Evolutionary conservation across 495 filamentous ascomycete species (phyloP).

Genomic region (Pyrenula massariospora): DNA sequence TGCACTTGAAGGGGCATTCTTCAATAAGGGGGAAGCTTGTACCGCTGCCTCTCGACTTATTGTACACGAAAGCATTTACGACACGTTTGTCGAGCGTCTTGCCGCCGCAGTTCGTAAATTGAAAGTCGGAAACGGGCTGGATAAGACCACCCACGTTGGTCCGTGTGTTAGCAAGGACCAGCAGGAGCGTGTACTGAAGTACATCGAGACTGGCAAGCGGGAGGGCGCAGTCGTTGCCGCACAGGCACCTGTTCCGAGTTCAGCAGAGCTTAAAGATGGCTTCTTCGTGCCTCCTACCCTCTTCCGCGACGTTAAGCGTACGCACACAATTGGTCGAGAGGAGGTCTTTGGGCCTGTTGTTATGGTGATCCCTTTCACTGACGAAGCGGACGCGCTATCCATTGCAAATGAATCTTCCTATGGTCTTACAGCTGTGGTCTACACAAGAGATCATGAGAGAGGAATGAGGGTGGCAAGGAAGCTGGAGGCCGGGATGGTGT

Average conservation of each 20-base stretch:
- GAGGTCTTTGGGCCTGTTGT: constrained; percentile 61
- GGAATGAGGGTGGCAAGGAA: constrained; percentile 47
- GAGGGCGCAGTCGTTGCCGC: constrained; percentile 7
- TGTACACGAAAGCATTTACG: constrained; percentile 31
- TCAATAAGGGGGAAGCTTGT: constrained; percentile 53
- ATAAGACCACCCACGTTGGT: constrained; percentile 45
- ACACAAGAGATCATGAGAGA: constrained; percentile 50
- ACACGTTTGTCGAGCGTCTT: constrained; percentile 6
- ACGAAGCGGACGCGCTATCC: constrained; percentile 45
- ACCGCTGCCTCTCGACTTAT: constrained; percentile 55
- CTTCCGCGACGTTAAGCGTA: constrained; percentile 46
- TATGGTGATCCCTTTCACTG: constrained; percentile 38
- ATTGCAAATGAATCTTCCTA: constrained; percentile 62
- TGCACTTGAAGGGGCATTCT: constrained; percentile 57
- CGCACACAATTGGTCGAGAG: constrained; percentile 41
- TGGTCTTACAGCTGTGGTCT: constrained; percentile 57
- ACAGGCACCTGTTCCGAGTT: not conserved
- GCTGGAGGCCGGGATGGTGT: constrained; percentile 51
- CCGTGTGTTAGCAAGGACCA: constrained; percentile 44
- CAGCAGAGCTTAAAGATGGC: constrained; percentile 19
- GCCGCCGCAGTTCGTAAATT: constrained; percentile 36
- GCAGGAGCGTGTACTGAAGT: constrained; percentile 39
- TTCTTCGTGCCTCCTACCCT: constrained; percentile 49
- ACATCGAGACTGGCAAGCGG: constrained; percentile 42
- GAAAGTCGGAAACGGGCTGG: constrained; percentile 39